Base-by-base conservation (phyloP, 495 filamentous ascomycete genomes). In the Niebla homalea region DNA sequence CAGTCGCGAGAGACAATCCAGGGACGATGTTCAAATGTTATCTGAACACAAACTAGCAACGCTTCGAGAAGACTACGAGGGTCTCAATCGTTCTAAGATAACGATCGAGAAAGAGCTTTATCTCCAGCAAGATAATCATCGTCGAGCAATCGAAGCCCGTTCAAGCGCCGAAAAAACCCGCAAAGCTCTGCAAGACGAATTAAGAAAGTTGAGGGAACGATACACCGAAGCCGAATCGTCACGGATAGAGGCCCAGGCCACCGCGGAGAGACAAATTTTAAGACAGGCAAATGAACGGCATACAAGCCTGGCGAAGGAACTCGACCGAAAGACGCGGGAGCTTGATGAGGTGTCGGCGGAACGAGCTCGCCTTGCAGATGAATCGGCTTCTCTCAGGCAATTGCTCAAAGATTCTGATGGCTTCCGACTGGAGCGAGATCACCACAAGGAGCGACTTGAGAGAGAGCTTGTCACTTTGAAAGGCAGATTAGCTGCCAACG, bases 51-150 rank as follows among this genome's bases (percentile, higher is more conserved):
- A 92, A 58, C 83, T 82, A 52, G 70, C 81, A 16, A 79, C 81
- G 39, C 67, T 98, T 49, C 81, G 86, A 58, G 79, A 89, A 19
- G 89, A 97, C 50, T 94, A 83, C 58, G 77, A 89, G 26, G 75
- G 76, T n/a, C 72, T 98, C 14, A 94, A 94, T 55, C 87, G 94
- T 36, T 83, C 89, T 5, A 98, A 98, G 65, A 95, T 96, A 57
- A 92, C 76, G 36, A 96, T 98, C 48, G 92, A 98, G 63, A 96
- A 95, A 64, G 93, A 97, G 64, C 87, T 98, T 66, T 97, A 96
- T 62, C 80, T 84, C n/a, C 92, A 97, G 57, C 89, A 96, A 64
- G 92, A 98, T 61, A 85, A 84, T 14, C 78, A 96, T 41, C 84
- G 92, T 19, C 84, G 92, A 18, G 84, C 89, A 8, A 85, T 84